These are phyloP conservation scores for Fusarium albosuccineum DNA, from an alignment of 2,329 filamentous ascomycete genomes.

Conservation along the genomic window DNA sequence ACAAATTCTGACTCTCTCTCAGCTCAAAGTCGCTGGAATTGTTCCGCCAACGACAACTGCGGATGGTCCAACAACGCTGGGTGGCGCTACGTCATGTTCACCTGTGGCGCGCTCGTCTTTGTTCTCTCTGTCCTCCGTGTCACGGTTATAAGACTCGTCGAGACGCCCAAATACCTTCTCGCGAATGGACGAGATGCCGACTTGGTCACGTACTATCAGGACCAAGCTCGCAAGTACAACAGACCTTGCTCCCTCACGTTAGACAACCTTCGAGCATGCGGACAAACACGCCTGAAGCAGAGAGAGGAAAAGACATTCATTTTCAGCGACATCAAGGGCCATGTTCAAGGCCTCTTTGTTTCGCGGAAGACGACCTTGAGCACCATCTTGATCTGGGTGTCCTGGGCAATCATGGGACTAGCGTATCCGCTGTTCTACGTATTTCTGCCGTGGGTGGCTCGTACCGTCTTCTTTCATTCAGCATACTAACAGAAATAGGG, in stretches of 20 bases:
- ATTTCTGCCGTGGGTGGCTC: background rate
- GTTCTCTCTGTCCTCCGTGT: conserved; percentile 19
- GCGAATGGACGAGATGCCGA: conserved; percentile 10
- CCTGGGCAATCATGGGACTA: conserved; percentile 70
- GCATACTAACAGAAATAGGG: background rate
- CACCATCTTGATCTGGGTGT: conserved; percentile 18
- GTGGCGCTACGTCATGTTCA: conserved; percentile 34
- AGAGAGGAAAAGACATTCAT: conserved; percentile 40
- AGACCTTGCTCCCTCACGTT: conserved; percentile 15
- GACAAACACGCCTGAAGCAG: conserved; percentile 50
- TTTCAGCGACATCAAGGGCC: background rate
- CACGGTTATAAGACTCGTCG: conserved; percentile 1
- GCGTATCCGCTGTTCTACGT: conserved; percentile 83
- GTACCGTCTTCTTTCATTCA: background rate
- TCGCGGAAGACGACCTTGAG: conserved; percentile 23
- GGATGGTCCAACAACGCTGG: conserved; percentile 4
- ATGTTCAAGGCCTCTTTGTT: conserved; percentile 16
- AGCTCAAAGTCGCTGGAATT: conserved; percentile 11
- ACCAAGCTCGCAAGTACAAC: conserved; percentile 11
- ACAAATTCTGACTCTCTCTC: no score
- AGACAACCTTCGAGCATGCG: conserved; percentile 14
- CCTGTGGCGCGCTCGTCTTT: conserved; percentile 20
- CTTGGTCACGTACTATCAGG: conserved; percentile 11
- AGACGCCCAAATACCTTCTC: conserved; percentile 27
- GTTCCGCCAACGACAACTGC: background rate